Conservation (phyloP, 2,329 filamentous ascomycete genomes). For the Fonsecaea nubica region DNA sequence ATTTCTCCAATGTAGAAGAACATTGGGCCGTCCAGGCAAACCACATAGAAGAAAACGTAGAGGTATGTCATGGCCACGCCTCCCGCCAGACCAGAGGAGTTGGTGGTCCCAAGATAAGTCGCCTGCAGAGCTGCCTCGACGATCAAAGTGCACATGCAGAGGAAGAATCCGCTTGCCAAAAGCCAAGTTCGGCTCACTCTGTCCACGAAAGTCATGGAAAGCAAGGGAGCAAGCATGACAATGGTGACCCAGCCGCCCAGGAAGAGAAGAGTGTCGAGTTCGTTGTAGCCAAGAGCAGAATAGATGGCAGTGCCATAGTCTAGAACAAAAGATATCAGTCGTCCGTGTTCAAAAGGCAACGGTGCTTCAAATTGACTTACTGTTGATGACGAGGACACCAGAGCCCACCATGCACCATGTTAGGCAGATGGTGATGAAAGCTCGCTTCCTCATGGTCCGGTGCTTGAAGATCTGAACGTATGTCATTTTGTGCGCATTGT, state of each 20-base stretch:
- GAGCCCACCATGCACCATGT: conserved; percentile 32
- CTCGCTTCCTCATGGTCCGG: no score
- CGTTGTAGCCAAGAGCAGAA: conserved; percentile 50
- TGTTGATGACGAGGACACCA: conserved; percentile 49
- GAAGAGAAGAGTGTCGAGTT: background rate
- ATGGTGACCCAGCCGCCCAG: background rate
- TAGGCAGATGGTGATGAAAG: no score
- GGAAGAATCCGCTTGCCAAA: background rate
- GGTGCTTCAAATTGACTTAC: background rate
- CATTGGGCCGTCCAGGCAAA: conserved; percentile 23
- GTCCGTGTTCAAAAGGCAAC: no score
- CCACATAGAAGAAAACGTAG: conserved; percentile 50
- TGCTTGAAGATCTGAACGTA: no score
- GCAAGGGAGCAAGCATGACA: conserved; percentile 15
- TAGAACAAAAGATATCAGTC: background rate
- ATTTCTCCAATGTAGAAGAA: conserved; percentile 11
- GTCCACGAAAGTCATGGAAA: no score
- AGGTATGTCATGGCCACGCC: conserved; percentile 50
- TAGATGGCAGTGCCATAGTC: conserved; percentile 54
- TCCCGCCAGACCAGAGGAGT: conserved; percentile 39
- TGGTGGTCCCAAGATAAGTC: background rate
- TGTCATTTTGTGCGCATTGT: no score
- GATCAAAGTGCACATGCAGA: background rate
- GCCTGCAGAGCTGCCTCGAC: background rate
- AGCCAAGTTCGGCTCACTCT: no score